These are phyloP conservation scores for Salix exigua DNA, from an alignment of 345 rosid species.

Conservation along the genomic window DNA sequence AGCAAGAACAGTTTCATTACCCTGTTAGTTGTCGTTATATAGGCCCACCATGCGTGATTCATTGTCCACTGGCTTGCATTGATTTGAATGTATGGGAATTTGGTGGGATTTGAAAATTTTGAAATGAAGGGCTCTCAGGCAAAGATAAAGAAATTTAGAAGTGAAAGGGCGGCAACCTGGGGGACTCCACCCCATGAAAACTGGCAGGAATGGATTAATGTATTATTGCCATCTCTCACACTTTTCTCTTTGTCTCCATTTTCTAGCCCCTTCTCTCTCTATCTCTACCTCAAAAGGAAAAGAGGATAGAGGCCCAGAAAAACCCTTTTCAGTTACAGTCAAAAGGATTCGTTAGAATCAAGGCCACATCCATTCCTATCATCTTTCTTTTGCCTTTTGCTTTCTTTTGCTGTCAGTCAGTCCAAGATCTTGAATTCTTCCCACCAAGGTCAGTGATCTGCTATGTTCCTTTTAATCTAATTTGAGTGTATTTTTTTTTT, in stretches of 20 bases:
- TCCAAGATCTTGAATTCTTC: too few species aligned
- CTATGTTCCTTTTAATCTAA: background rate
- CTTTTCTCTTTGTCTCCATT: conserved; percentile 5
- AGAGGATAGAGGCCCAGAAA: background rate
- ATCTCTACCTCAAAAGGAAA: background rate
- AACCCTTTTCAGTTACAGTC: too few species aligned
- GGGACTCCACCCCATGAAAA: background rate
- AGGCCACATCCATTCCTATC: background rate
- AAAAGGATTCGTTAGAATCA: too few species aligned
- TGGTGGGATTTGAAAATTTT: background rate
- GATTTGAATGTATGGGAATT: background rate
- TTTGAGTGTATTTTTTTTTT: background rate
- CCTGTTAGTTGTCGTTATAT: background rate
- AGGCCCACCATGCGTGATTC: background rate
- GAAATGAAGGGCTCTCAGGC: background rate
- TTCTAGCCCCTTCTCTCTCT: background rate
- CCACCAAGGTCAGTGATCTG: background rate
- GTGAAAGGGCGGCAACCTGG: conserved; percentile 7
- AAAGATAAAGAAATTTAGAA: background rate
- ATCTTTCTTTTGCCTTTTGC: background rate
- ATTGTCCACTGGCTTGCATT: background rate
- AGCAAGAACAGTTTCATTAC: background rate
- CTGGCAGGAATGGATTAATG: background rate
- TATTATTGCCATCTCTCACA: background rate
- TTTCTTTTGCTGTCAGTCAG: too few species aligned